Conservation (phyloP, 164 flowering plant species). For the Liquidambar formosana region DNA sequence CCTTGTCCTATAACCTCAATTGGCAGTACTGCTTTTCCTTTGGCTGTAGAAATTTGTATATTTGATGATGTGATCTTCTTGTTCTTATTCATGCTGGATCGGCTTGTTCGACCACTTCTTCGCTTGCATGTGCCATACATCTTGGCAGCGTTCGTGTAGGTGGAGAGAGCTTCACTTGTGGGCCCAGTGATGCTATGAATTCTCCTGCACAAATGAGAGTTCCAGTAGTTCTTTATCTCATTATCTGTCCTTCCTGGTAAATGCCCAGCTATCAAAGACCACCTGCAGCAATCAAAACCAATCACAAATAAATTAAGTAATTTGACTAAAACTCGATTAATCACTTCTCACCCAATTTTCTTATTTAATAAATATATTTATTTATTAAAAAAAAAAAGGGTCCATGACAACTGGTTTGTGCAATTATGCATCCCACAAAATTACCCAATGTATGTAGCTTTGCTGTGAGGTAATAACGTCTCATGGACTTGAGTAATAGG, state of each 20-base stretch:
- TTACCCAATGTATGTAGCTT: too few relatives aligned
- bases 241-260: conserved; percentile 43
- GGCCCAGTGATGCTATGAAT: conserved; percentile 26
- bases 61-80: conserved; percentile 1
- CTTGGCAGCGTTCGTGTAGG: conserved; percentile 5
- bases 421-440: too few relatives aligned
- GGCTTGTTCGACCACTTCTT: conserved; percentile 13
- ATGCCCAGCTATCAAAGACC: conserved; percentile 41
- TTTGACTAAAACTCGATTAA: too few relatives aligned
- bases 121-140: conserved; percentile 8
- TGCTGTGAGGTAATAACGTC: too few relatives aligned
- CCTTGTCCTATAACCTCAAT: not conserved
- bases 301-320: too few relatives aligned
- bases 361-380: too few relatives aligned
- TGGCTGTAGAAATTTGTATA: too few relatives aligned
- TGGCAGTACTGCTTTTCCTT: too few relatives aligned
- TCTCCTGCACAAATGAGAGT: conserved; percentile 31
- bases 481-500: too few relatives aligned
- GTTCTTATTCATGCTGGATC: conserved; percentile 16
- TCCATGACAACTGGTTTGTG: too few relatives aligned
- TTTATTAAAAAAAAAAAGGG: too few relatives aligned
- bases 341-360: too few relatives aligned
- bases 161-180: not conserved
- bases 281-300: conserved; percentile 18
- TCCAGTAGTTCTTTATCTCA: conserved; percentile 45